Evolutionary conservation across 2,329 filamentous ascomycete genomes (phyloP).

Genomic region (Ciborinia camelliae): DNA sequence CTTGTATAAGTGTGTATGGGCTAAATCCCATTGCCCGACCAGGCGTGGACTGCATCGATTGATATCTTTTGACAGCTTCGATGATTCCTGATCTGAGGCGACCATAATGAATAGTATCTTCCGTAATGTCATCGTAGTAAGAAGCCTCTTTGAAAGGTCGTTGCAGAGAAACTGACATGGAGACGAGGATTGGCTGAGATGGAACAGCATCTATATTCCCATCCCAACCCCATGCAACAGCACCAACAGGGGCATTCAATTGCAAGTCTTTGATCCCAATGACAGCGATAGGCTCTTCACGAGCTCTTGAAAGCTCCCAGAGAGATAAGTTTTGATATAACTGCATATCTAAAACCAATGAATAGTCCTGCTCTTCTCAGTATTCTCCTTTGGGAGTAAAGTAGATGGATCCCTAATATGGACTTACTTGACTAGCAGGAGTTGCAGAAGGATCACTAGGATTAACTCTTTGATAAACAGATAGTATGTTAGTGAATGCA

Average conservation of each 20-base stretch:
- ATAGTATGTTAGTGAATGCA: background rate
- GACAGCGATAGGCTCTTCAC: background rate
- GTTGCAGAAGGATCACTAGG: too few species aligned
- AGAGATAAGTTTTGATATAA: too few species aligned
- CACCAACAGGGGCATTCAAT: background rate
- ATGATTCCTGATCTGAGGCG: slow-evolving; percentile 64
- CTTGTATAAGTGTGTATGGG: background rate
- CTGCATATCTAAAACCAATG: background rate
- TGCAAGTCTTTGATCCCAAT: slow-evolving; percentile 10
- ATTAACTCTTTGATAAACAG: background rate
- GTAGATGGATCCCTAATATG: background rate
- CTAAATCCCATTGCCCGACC: background rate
- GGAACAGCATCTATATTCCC: slow-evolving; percentile 38
- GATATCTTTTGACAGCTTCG: slow-evolving; percentile 33
- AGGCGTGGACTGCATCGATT: too few species aligned
- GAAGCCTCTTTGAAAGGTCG: slow-evolving; percentile 57
- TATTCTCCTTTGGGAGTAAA: background rate
- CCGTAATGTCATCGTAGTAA: slow-evolving; percentile 55
- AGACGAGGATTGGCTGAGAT: slow-evolving; percentile 60
- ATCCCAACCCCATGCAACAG: slow-evolving; percentile 64
- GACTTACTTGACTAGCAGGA: background rate
- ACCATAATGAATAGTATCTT: slow-evolving; percentile 76
- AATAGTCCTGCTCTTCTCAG: background rate
- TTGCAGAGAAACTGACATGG: slow-evolving; percentile 55
- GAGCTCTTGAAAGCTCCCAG: background rate